Evolutionary conservation across 192 early-diverging fungal genomes (phyloP), one percentile per base, ranked within the genome.

Genomic region (Haplosporangium gracile): DNA sequence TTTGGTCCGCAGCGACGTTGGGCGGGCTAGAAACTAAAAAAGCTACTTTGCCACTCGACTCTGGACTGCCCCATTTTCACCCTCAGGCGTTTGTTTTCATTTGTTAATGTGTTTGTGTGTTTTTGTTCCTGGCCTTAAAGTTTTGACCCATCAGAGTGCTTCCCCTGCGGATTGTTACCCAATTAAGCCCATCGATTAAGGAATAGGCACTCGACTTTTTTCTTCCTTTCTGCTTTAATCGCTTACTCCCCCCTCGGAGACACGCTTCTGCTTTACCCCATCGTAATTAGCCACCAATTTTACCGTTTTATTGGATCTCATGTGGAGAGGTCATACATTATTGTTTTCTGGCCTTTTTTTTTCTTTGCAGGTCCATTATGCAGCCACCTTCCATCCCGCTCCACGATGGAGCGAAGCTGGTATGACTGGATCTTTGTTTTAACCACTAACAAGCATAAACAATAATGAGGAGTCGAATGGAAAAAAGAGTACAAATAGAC

Each of bases 401-500:
- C 2, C 4, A 49, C 13, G 47, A 49, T 16, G 47, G 47, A 49
- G 13, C 57, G 57, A 26, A n/a, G 57, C 6, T 11, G 6, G 57
- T 10, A 63, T 63, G 0, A 24, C 24, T n/a, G 55, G 55, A 26
- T 63, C 60, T 63, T 63, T 63, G 26, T 32, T 63, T 63, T 29
- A 63, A 4, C 26, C 26, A 13, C 10, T 20, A n/a, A 9, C 69
- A 13, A 34, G 9, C 65, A 32, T 29, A 15, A 42, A 24, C 69
- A 42, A 16, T 24, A 70, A 26, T 22, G 32, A 70, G 16, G 18
- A 42, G 4, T 42, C 40, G 32, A 42, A 5, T 11, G 29, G 29
- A 51, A 70, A 70, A 70, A 73, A 51, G 15, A 45, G 42, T 73
- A 73, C 72, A 73, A 73, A 73, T 73, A 73, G 60, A 65, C 60